Evolutionary conservation across 139 green algal genomes (phyloP), one percentile per base, ranked within the genome.

Genomic region (Haematococcus lacustris): DNA sequence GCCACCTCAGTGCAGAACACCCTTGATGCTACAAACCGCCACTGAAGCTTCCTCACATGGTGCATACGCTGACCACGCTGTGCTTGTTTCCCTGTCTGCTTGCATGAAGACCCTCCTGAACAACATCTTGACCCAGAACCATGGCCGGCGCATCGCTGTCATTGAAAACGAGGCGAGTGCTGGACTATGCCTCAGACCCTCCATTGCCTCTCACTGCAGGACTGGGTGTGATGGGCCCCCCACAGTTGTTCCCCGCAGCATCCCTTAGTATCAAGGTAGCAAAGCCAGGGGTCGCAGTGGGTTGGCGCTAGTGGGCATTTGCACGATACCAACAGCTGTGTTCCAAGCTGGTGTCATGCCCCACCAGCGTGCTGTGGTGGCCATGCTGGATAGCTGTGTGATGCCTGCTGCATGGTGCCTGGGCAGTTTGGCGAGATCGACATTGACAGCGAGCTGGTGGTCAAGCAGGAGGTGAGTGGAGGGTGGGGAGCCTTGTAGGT

Each of bases 351-450:
- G n/a, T n/a, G n/a, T n/a, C n/a, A n/a, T n/a, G n/a, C n/a, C n/a
- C n/a, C n/a, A n/a, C 47, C 21, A n/a, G 17, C 21, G 13, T 57
- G 47, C 21, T 13, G 47, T 21, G 13, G 47, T 57, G 47, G 17
- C 13, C 21, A 13, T n/a, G 21, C 21, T n/a, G 13, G 13, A 57
- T 57, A 21, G 47, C 7, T n/a, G n/a, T n/a, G n/a, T n/a, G n/a
- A n/a, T n/a, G n/a, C n/a, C n/a, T n/a, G n/a, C n/a, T n/a, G n/a
- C n/a, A n/a, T n/a, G n/a, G n/a, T 6, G n/a, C n/a, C n/a, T n/a
- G n/a, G 75, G 63, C 83, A 97, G 94, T 98, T 97, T 88, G 95
- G 95, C 3, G 92, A 96, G 75, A 94, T 98, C 60, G 94, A 97
- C 82, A 98, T 99, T 69, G 94, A 98, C 85, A 86, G 70, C 51